Evolutionary conservation across 371 early-diverging fungal genomes (phyloP), one percentile per base, ranked within the genome.

Genomic region (Smittium culicis): DNA sequence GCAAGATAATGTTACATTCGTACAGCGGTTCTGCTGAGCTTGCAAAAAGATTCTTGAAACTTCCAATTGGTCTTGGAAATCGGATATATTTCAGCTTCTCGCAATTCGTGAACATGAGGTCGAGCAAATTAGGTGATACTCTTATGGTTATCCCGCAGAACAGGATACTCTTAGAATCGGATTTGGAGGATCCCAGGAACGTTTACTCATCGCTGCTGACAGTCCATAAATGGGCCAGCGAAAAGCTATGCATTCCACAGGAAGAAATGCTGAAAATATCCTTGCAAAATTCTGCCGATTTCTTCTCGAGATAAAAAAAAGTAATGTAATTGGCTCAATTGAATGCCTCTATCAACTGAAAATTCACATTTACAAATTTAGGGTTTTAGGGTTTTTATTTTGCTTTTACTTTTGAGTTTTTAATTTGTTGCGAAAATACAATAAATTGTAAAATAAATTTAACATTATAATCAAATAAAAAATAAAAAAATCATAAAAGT

Each of bases 1-100:
- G 85, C 1, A 75, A 81, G 32, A 78, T 94, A 33, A 90, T 90
- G 75, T 74, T 92, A 57, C 95, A 94, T 71, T 93, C 93, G 14
- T 94, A 81, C 71, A 84, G 86, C 1, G 94, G 91, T 14, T 87
- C 90, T 28, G 75, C 84, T 24, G 92, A 88, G 65, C 81, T 86
- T 17, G 69, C 86, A n/a, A 78, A 80, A 35, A 77, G 82, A 24
- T 85, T 93, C 58, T 35, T 84, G 0, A 76, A 80, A n/a, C 71
- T 85, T 45, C 72, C 76, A 29, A 74, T 76, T 20, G 81, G 83
- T 61, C 66, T 89, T 34, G 72, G 72, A 1, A 77, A 79, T 35
- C 72, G 85, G 30, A 81, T 88, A 11, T 77, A 72, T 28, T 71
- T 74, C 66, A 77, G 77, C 54, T 74, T 82, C 71, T 79, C 80